Evolutionary conservation across 441 rosid species (phyloP), one percentile per base, ranked within the genome.

Genomic region (Monsonia emarginata): DNA sequence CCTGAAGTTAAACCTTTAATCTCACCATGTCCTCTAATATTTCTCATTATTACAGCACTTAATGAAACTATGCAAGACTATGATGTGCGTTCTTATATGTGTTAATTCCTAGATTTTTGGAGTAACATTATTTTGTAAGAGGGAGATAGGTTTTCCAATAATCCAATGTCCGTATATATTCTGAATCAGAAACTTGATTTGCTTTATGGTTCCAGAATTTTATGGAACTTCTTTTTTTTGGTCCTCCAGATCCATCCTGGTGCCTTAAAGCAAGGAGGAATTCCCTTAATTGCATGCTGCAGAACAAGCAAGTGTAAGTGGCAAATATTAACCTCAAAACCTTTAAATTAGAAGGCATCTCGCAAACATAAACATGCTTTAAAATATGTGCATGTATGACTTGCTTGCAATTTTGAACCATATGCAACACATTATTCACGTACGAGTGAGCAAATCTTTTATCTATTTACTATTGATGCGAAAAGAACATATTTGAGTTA

Each of bases 221-320:
- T 42, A 13, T 42, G 50, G 50, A 42, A 42, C 14, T 11, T 14
- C 14, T 14, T 62, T 63, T 18, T 70, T 50, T 61, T 70, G 66
- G 36, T 59, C 63, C 52, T 80, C 71, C 83, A 93, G 98, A 85
- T 93, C 74, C 97, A 93, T 81, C 98, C 98, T 34, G 79, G 92
- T 65, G 94, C 95, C 65, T 78, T 90, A 69, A 87, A 87, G 80
- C 85, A 85, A 42, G 96, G 96, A 65, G 97, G 97, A 64, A 69
- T 84, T 75, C 90, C 92, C 34, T 71, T 93, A 79, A 87, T 93
- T 78, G 81, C 97, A 59, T 84, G 91, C 72, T 93, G 98, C 91
- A 38, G 86, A 90, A 75, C 89, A 82, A 66, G 89, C 98, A 70
- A 87, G 74, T 65, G 97, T 93, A 84, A 83, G 88, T 81, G 65